Conservation (phyloP, 2,329 filamentous ascomycete genomes). For the Calonectria ilicicola region DNA sequence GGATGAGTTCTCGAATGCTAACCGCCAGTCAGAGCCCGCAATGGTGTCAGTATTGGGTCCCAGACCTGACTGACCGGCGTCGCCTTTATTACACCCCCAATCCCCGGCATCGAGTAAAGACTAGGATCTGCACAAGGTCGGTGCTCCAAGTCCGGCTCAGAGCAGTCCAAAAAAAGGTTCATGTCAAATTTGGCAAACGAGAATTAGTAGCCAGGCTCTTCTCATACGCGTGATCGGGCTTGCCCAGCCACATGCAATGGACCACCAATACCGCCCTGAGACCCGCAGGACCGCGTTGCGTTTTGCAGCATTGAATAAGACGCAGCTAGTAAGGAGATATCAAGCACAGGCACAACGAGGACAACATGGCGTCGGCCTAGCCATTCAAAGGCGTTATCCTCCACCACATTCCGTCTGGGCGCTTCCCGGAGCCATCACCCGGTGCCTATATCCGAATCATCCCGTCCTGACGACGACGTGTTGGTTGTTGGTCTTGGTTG, state of each 20-base stretch:
- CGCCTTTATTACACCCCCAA: background rate
- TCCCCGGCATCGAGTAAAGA: background rate
- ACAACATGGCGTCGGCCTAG: constrained; percentile 3
- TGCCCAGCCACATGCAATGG: constrained; percentile 9
- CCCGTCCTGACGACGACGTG: constrained; percentile 18
- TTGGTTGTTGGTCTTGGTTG: constrained; percentile 26
- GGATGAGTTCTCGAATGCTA: background rate
- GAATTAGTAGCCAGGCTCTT: background rate
- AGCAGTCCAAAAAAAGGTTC: background rate
- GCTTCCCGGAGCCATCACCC: constrained; percentile 13
- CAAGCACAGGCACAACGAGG: background rate
- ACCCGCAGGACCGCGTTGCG: constrained; percentile 8
- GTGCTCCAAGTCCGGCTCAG: background rate
- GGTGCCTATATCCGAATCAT: constrained; percentile 29
- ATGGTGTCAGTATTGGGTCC: background rate
- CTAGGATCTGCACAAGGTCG: background rate
- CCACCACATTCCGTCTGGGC: constrained; percentile 25
- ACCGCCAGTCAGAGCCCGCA: background rate
- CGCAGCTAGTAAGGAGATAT: background rate
- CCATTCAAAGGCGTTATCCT: background rate
- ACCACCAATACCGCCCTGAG: background rate
- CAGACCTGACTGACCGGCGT: background rate
- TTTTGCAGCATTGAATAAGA: constrained; percentile 1
- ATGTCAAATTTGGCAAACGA: background rate
- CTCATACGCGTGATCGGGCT: background rate